Evolutionary conservation across 139 green algal genomes (phyloP), one percentile per base, ranked within the genome.

Genomic region (Coccomyxa sp.): DNA sequence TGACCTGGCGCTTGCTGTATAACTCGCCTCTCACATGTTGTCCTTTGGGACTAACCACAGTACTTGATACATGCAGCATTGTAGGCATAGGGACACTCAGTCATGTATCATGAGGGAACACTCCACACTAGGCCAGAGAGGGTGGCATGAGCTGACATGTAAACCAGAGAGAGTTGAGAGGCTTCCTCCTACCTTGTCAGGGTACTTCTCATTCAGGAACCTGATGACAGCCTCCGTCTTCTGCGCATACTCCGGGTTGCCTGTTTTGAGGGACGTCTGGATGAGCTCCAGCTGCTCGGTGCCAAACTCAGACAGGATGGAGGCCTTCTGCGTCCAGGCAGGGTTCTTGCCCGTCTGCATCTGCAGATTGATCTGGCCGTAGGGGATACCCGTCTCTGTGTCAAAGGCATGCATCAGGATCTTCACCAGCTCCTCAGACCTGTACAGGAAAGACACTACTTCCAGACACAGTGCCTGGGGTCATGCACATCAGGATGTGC

Each of bases 341-440:
- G 86, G 82, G 68, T 86, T 89, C 33, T 83, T 76, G 37, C 58
- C 81, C 31, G 44, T 22, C 16, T 75, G 72, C 0, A 78, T 90
- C 0, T 82, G 68, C 39, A 92, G 81, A 76, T 92, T 89, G 37
- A 94, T 58, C 33, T 78, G 83, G 75, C 85, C 87, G 69, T 80
- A 83, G 2, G 92, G 85, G 18, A 95, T 90, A 70, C 93, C 90
- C 0, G 70, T 88, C 27, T 80, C 81, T 0, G 91, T 95, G 81
- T 94, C 81, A 80, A 93, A 96, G 0, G 90, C 92, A 6, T 86
- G 83, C 77, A 95, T 39, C 38, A 98, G 72, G 7, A 74, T 75
- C 22, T 88, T 75, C 7, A 72, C 86, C n/a, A 95, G 77, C 55
- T 89, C 74, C 75, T 78, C 44, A 6, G 83, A 79, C 72, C 87